A percentile compares a stretch with the other conserved stretches of the same genome.
Conservation (phyloP, 495 filamentous ascomycete species). For the Penicillium atrosanguineum region DNA sequence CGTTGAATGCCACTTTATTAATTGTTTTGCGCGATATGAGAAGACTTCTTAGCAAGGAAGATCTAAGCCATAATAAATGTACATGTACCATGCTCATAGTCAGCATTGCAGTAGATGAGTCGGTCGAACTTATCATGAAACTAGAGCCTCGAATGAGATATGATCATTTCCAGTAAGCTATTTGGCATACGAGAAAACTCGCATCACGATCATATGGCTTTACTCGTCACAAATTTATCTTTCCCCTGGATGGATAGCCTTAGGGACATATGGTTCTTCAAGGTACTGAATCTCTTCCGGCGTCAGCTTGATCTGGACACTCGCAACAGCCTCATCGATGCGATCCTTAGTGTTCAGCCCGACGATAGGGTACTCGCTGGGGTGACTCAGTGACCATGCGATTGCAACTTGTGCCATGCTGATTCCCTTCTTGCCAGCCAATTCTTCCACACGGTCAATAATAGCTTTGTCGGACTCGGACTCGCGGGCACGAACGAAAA, state of each 20-base stretch:
- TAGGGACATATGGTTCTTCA: slow-evolving; percentile 1
- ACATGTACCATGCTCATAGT: slow-evolving; percentile 4
- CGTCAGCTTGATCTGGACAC: not conserved
- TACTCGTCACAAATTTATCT: slow-evolving; percentile 8
- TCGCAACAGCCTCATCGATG: slow-evolving; percentile 49
- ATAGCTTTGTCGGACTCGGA: slow-evolving; percentile 34
- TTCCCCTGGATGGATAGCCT: no score
- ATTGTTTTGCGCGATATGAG: no score
- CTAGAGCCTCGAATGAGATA: slow-evolving; percentile 2
- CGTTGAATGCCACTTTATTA: no score
- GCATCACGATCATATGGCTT: slow-evolving; percentile 3
- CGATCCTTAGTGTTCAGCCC: slow-evolving; percentile 52
- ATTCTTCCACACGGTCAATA: slow-evolving; percentile 54
- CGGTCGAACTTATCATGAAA: slow-evolving; percentile 2
- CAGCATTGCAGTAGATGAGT: slow-evolving; percentile 4
- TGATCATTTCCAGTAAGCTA: slow-evolving; percentile 7
- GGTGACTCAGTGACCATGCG: slow-evolving; percentile 56
- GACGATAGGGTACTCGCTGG: slow-evolving; percentile 52
- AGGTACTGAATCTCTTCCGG: slow-evolving; percentile 4
- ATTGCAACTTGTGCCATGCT: slow-evolving; percentile 57
- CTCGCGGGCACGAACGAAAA: not conserved
- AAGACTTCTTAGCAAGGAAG: no score
- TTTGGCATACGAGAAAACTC: slow-evolving; percentile 4
- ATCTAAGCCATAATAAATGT: slow-evolving; percentile 4
- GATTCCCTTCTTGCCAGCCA: slow-evolving; percentile 53